These are phyloP conservation scores for Fraxinus sp. DNA, from an alignment of 305 asterid species.

Conservation along the genomic window DNA sequence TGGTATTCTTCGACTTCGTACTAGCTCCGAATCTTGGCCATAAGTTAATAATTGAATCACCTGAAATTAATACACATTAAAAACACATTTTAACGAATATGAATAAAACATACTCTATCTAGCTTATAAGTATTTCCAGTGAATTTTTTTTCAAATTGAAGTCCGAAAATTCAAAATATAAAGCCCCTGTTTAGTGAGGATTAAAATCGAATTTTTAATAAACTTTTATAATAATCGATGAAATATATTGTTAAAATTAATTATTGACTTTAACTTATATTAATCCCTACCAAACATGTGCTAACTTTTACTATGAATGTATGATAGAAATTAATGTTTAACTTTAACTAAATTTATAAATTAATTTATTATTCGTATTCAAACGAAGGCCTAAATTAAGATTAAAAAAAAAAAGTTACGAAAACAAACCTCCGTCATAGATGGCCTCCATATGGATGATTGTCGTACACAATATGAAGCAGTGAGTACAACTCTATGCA, in stretches of 20 bases:
- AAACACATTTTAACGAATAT: neutral
- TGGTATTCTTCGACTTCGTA: conserved; percentile 62
- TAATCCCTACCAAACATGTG: neutral
- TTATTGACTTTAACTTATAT: too few species aligned
- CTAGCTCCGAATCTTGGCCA: conserved; percentile 44
- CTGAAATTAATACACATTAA: conserved; percentile 23
- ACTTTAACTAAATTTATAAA: too few species aligned
- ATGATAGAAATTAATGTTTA: neutral
- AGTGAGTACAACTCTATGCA: conserved; percentile 55
- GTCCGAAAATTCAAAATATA: neutral
- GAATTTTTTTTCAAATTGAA: too few species aligned
- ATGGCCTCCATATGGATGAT: conserved; percentile 65
- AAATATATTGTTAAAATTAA: too few species aligned
- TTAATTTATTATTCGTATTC: too few species aligned
- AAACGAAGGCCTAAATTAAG: neutral
- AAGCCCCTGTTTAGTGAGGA: neutral
- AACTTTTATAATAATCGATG: too few species aligned
- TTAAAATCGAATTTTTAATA: too few species aligned
- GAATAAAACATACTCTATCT: neutral
- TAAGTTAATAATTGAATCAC: conserved; percentile 52
- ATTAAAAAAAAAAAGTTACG: neutral
- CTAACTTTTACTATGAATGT: neutral
- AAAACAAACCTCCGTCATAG: conserved; percentile 67
- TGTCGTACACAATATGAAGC: conserved; percentile 75
- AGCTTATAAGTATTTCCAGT: neutral